These are phyloP conservation scores for Coemansia sp. DNA, from an alignment of 192 early-diverging fungal species.

Conservation along the genomic window DNA sequence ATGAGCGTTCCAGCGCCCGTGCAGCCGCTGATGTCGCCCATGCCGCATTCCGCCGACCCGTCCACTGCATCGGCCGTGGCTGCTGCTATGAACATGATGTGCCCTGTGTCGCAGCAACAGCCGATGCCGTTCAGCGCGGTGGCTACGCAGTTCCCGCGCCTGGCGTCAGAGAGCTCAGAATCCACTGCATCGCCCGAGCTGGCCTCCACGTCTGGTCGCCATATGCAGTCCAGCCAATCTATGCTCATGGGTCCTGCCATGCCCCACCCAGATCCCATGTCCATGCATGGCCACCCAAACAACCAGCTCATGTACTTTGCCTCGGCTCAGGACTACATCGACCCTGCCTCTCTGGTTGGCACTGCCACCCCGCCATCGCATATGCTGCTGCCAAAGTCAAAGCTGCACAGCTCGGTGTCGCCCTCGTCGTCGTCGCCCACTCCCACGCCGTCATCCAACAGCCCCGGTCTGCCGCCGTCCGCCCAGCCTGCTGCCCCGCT, in stretches of 20 bases:
- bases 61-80: conserved; percentile 14
- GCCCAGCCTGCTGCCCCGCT: conserved; percentile 3
- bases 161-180: conserved; percentile 40
- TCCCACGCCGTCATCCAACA: conserved; percentile 31
- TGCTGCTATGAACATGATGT: conserved; percentile 13
- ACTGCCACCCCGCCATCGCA: conserved; percentile 25
- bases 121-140: not conserved
- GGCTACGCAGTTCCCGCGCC: conserved; percentile 30
- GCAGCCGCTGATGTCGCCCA: conserved; percentile 11
- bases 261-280: not conserved
- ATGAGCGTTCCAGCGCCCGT: conserved; percentile 5
- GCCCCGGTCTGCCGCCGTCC: conserved; percentile 21
- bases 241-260: not conserved
- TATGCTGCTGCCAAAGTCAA: conserved; percentile 26
- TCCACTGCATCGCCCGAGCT: conserved; percentile 49
- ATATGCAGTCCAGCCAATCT: conserved; percentile 6
- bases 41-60: conserved; percentile 8
- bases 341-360: conserved; percentile 19
- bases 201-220: conserved; percentile 14
- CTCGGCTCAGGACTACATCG: conserved; percentile 30
- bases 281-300: not conserved
- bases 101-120: conserved; percentile 4
- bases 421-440: conserved; percentile 43
- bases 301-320: conserved; percentile 17
- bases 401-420: conserved; percentile 25